A percentile compares a stretch with the other conserved stretches of the same genome.
These are phyloP conservation scores for Hortaea werneckii DNA, from an alignment of 2,329 filamentous ascomycete genomes.

Conservation along the genomic window DNA sequence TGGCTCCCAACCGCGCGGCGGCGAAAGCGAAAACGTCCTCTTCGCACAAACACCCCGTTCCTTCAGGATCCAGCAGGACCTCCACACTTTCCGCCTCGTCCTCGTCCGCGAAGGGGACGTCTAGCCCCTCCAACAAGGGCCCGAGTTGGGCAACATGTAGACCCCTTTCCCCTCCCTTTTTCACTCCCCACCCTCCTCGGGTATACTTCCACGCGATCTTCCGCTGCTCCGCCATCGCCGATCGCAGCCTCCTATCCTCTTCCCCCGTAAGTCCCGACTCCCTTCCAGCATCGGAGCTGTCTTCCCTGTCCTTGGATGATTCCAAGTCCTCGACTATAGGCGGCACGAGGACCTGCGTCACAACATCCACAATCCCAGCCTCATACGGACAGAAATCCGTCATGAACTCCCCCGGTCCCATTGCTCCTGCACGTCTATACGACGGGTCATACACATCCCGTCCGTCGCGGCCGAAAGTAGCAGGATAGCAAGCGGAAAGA, in stretches of 20 bases:
- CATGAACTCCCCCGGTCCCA: slow-evolving; percentile 38
- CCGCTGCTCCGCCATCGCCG: neutral
- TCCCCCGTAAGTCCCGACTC: neutral
- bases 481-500: slow-evolving; percentile 27
- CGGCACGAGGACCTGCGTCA: slow-evolving; percentile 31
- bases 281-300: neutral
- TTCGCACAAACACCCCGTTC: no score
- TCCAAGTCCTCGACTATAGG: neutral
- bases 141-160: neutral
- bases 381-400: slow-evolving; percentile 42
- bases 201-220: neutral
- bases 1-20: neutral
- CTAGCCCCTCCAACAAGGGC: neutral
- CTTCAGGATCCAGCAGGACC: neutral
- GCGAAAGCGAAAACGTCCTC: no score
- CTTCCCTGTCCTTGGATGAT: neutral
- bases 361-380: slow-evolving; percentile 40
- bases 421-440: slow-evolving; percentile 45
- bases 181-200: no score
- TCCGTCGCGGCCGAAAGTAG: slow-evolving; percentile 38
- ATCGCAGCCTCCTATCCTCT: neutral
- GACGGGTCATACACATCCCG: slow-evolving; percentile 41
- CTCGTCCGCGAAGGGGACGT: neutral
- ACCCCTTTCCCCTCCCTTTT: neutral
- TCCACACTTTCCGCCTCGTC: neutral